Conservation (phyloP, 805 yeast species). For the Saturnispora halmiae region DNA sequence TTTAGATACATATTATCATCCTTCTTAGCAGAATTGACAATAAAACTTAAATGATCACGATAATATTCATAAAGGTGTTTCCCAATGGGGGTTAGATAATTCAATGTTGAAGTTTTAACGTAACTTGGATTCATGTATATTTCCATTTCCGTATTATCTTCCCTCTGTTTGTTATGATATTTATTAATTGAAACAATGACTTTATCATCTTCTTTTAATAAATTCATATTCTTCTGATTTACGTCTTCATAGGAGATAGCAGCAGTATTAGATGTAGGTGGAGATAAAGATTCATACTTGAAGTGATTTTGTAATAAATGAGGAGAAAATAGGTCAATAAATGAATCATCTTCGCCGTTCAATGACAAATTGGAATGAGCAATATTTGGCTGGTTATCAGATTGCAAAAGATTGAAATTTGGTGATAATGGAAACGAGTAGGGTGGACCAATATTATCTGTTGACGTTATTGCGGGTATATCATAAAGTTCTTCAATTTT, state of each 20-base stretch:
- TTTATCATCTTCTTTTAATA: neutral
- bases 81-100: conserved; percentile 28
- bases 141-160: conserved; percentile 2
- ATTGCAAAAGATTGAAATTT: neutral
- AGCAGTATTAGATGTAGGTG: neutral
- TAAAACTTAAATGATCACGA: conserved; percentile 34
- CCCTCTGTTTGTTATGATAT: neutral
- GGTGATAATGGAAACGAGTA: neutral
- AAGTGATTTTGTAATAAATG: neutral
- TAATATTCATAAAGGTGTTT: conserved; percentile 36
- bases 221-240: neutral
- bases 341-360: neutral
- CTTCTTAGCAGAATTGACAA: conserved; percentile 41
- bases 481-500: neutral
- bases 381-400: neutral
- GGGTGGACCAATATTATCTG: neutral
- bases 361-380: neutral
- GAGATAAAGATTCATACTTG: neutral
- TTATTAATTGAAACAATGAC: neutral
- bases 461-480: neutral
- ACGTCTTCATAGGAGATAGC: neutral
- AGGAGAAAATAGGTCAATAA: conserved; percentile 4
- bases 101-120: conserved; percentile 21
- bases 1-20: conserved; percentile 43
- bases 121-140: conserved; percentile 26